phyloP scores from a whole-genome alignment of 768 basidiomycete genomes.

The Clathrus columnatus region DNA sequence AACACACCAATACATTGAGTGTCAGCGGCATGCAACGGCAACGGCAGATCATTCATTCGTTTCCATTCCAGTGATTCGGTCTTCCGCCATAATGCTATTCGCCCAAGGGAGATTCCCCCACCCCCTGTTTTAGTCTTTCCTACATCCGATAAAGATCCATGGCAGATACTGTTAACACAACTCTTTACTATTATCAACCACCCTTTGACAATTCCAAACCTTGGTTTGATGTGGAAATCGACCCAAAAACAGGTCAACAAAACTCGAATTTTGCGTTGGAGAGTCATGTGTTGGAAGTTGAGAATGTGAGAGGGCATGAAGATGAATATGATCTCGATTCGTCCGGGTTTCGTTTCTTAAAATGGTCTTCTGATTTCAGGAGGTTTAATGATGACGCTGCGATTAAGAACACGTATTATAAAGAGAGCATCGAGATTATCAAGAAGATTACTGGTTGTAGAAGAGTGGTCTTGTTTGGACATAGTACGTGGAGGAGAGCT shows the following conservation, averaged over 20 bases:
- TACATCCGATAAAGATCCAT: background rate
- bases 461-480: constrained; percentile 33
- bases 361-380: constrained; percentile 14
- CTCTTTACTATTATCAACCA: constrained; percentile 27
- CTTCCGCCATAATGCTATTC: no score
- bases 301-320: constrained; percentile 29
- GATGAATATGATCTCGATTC: constrained; percentile 23
- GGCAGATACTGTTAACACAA: constrained; percentile 6
- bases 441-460: constrained; percentile 33
- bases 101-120: no score
- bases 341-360: constrained; percentile 37
- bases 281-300: constrained; percentile 13
- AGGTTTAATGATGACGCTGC: constrained; percentile 28
- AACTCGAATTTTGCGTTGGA: constrained; percentile 29
- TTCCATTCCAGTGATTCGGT: no score
- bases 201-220: constrained; percentile 33
- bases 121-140: no score
- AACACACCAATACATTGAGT: no score
- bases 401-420: constrained; percentile 31
- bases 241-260: constrained; percentile 27
- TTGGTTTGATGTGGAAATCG: constrained; percentile 28
- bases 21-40: no score
- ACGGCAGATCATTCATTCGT: no score
- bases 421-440: constrained; percentile 29
- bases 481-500: constrained; percentile 26